These are phyloP conservation scores for Scedosporium dehoogii DNA, from an alignment of 2,329 filamentous ascomycete genomes.

Conservation along the genomic window DNA sequence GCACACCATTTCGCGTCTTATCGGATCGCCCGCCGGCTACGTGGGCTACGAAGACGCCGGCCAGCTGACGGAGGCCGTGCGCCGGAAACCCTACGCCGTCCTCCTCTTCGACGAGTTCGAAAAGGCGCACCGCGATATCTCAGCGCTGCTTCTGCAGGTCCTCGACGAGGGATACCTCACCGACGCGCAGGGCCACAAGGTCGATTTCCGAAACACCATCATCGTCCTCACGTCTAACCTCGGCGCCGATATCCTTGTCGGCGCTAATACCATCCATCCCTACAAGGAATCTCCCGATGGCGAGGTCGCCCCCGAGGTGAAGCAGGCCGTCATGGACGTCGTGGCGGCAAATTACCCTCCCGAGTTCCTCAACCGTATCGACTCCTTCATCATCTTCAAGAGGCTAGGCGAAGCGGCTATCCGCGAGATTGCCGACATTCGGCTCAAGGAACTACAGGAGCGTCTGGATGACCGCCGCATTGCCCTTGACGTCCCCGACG, in stretches of 20 bases:
- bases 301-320: conserved; percentile 63
- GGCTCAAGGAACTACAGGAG: conserved; percentile 71
- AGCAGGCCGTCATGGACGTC: conserved; percentile 78
- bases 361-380: conserved; percentile 92
- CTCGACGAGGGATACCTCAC: conserved; percentile 94
- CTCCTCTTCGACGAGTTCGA: conserved; percentile 96
- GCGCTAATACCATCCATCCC: conserved; percentile 54
- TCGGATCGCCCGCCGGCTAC: conserved; percentile 88
- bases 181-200: conserved; percentile 89
- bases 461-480: conserved; percentile 82
- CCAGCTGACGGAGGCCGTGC: conserved; percentile 88
- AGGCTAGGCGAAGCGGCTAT: conserved; percentile 69
- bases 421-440: conserved; percentile 87
- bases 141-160: conserved; percentile 81
- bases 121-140: conserved; percentile 93
- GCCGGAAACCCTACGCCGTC: conserved; percentile 90
- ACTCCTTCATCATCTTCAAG: conserved; percentile 96
- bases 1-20: conserved; percentile 86
- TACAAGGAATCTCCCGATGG: conserved; percentile 54
- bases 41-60: conserved; percentile 96
- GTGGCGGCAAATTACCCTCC: conserved; percentile 69
- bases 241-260: conserved; percentile 83
- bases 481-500: conserved; percentile 56
- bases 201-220: conserved; percentile 93
- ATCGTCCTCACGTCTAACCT: conserved; percentile 95